Evolutionary conservation across 2,329 filamentous ascomycete genomes (phyloP), one percentile per base, ranked within the genome.

Genomic region (Rutstroemia sp.): DNA sequence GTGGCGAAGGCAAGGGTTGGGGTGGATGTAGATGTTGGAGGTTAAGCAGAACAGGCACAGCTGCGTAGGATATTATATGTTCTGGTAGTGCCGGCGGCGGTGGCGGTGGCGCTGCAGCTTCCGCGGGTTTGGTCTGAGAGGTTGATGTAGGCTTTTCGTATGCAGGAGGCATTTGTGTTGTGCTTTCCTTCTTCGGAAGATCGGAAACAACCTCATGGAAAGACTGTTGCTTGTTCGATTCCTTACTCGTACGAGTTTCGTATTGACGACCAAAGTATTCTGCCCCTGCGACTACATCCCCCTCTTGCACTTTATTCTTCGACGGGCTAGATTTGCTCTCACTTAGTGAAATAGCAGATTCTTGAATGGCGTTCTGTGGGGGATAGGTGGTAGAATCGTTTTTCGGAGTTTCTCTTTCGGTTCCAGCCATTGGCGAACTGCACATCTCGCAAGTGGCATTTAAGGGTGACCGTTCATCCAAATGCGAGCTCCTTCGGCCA

Each of bases 181-280:
- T 55, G 18, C n/a, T 37, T 10, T 21, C 19, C 50, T 54, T 46
- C 44, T 58, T 58, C 14, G 7, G 27, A 44, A 46, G 50, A 37
- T 59, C 58, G n/a, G 45, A 16, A 21, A 51, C 23, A 8, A 54
- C 45, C 12, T 38, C n/a, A 14, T 34, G 23, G 19, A 4, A 12
- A 38, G n/a, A 47, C 23, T 52, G 44, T 23, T 30, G 30, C 14
- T 10, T 34, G 12, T 6, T 10, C 19, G 25, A 41, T 37, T 47
- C 46, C 18, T 23, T 46, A 19, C 37, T 44, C 21, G 9, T 19
- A 25, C 52, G 52, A 42, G 23, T 19, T 21, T 50, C 47, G 4
- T 46, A 39, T 50, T 50, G 52, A 18, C 23, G 37, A 50, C 14
- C 10, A 37, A 42, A 55, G n/a, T 34, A 25, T 21, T 14, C 52